Percentiles rank a stretch among this genome's conserved stretches.
Conservation (phyloP, 805 yeast species). For the Candida maris region DNA sequence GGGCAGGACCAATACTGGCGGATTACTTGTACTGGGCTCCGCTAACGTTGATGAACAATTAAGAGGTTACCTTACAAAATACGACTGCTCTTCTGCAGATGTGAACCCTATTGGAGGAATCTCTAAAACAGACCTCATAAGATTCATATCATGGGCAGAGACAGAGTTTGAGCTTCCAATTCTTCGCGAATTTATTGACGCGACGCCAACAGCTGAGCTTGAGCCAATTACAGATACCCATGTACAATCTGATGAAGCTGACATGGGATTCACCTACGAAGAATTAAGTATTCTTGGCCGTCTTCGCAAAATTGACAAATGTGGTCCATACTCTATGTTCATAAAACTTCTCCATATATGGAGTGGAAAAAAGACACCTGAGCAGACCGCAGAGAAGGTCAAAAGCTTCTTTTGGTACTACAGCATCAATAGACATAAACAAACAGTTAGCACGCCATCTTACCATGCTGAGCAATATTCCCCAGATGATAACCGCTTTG, state of each 20-base stretch:
- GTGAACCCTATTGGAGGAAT: conserved; percentile 98
- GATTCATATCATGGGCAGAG: conserved; percentile 79
- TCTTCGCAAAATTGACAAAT: conserved; percentile 84
- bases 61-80: conserved; percentile 92
- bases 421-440: conserved; percentile 94
- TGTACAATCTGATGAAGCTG: conserved; percentile 94
- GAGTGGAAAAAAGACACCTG: conserved; percentile 81
- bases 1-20: conserved; percentile 62
- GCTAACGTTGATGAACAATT: conserved; percentile 97
- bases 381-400: conserved; percentile 86
- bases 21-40: conserved; percentile 86
- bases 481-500: conserved; percentile 96
- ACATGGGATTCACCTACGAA: conserved; percentile 98
- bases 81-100: conserved; percentile 97
- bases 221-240: conserved; percentile 93
- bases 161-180: conserved; percentile 70
- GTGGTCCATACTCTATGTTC: conserved; percentile 97
- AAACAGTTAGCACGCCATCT: conserved; percentile 95
- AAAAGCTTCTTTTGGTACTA: conserved; percentile 89
- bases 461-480: conserved; percentile 98
- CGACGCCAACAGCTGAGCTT: conserved; percentile 96
- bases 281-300: conserved; percentile 89
- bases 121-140: conserved; percentile 87
- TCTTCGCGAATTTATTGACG: conserved; percentile 71
- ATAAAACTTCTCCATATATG: conserved; percentile 85